Conservation (phyloP, 495 filamentous ascomycete genomes). For the Aspergillus indologenus region DNA sequence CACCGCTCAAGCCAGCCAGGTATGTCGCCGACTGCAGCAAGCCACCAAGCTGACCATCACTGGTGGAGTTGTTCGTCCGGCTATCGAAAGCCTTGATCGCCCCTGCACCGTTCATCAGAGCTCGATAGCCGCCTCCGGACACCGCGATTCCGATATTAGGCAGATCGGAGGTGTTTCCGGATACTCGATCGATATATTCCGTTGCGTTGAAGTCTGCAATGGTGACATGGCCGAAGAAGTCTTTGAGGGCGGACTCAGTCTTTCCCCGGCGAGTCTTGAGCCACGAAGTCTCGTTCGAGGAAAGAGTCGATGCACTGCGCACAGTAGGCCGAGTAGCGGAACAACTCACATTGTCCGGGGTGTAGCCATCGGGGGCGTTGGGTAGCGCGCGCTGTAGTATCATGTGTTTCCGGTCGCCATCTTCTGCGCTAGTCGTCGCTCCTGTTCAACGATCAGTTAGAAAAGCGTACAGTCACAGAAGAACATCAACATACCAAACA, state of each 20-base stretch:
- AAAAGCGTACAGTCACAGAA: neutral
- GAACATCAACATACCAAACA: conserved; percentile 25
- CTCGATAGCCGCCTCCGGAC: conserved; percentile 77
- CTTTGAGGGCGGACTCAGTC: conserved; percentile 64
- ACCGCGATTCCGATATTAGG: conserved; percentile 60
- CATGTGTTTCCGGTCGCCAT: neutral
- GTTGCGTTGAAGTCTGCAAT: conserved; percentile 75
- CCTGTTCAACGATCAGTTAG: neutral
- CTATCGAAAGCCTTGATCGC: conserved; percentile 81
- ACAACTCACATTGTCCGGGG: conserved; percentile 39
- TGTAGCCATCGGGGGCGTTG: conserved; percentile 48
- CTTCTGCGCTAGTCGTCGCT: neutral
- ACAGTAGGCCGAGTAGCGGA: conserved; percentile 48
- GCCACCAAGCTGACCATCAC: conserved; percentile 72
- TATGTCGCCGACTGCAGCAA: conserved; percentile 84
- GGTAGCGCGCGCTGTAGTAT: conserved; percentile 35
- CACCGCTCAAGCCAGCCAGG: conserved; percentile 79
- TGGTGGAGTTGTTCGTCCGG: conserved; percentile 64
- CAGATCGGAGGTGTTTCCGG: conserved; percentile 53
- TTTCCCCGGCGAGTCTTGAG: conserved; percentile 47
- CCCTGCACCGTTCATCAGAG: conserved; percentile 85
- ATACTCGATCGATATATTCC: conserved; percentile 60
- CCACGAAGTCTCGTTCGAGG: conserved; percentile 69
- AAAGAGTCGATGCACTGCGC: conserved; percentile 55
- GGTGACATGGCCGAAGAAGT: conserved; percentile 68